Conservation (phyloP, 2,329 filamentous ascomycete species). For the Phoma sp. region DNA sequence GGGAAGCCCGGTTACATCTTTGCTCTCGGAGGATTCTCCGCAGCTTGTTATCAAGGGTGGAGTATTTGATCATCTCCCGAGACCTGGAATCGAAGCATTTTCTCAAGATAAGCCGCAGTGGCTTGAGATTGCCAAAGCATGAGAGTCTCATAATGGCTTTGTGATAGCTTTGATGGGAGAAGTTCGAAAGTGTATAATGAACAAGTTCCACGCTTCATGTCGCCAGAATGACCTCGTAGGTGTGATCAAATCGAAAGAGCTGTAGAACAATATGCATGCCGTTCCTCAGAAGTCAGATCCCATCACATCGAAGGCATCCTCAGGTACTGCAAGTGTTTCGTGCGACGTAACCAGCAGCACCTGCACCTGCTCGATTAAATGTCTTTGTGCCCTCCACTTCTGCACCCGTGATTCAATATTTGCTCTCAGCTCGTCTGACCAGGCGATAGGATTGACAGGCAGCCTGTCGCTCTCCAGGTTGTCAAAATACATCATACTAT, state of each 20-base stretch:
- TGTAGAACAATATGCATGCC: no score
- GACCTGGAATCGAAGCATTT: slow-evolving; percentile 26
- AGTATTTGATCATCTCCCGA: slow-evolving; percentile 33
- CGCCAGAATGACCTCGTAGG: neutral
- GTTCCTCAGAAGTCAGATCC: slow-evolving; percentile 22
- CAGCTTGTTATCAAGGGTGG: slow-evolving; percentile 37
- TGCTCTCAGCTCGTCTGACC: slow-evolving; percentile 27
- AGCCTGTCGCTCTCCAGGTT: slow-evolving; percentile 4
- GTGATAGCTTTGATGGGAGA: neutral
- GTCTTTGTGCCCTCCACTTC: slow-evolving; percentile 34
- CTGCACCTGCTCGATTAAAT: slow-evolving; percentile 26
- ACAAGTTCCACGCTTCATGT: neutral
- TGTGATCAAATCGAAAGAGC: neutral
- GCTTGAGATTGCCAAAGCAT: slow-evolving; percentile 28
- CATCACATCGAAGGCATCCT: slow-evolving; percentile 37
- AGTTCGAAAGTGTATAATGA: neutral
- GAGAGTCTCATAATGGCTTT: neutral
- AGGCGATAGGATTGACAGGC: slow-evolving; percentile 30
- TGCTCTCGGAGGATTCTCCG: slow-evolving; percentile 21
- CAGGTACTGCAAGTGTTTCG: slow-evolving; percentile 29
- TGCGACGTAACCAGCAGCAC: slow-evolving; percentile 27
- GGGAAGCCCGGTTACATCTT: slow-evolving; percentile 31
- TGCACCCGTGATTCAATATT: slow-evolving; percentile 25
- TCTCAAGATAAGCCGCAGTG: slow-evolving; percentile 32
- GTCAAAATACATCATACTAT: no score